Conservation (phyloP, 345 rosid genomes). For the Mallotus nudiflorus region DNA sequence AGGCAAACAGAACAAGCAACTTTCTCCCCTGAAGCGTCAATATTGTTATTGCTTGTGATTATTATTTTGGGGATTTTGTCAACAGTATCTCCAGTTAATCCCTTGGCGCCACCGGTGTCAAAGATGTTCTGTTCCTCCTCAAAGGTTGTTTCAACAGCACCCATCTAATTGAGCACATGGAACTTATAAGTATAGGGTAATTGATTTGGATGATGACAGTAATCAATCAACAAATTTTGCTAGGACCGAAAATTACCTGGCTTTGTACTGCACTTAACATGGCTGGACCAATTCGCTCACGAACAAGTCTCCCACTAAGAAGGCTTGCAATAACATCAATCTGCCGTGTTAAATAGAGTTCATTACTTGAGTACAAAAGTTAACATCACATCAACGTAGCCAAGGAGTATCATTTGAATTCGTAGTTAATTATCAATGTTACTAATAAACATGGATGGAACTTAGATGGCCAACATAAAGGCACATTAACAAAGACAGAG, state of each 20-base stretch:
- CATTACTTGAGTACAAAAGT: constrained; percentile 13
- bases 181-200: constrained; percentile 14
- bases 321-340: constrained; percentile 98
- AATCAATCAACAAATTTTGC: not conserved
- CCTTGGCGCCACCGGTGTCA: constrained; percentile 76
- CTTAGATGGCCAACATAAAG: not conserved
- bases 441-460: not conserved
- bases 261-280: constrained; percentile 99
- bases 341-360: constrained; percentile 42
- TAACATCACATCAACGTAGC: not conserved
- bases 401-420: not conserved
- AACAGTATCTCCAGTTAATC: constrained; percentile 73
- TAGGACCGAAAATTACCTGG: constrained; percentile 54
- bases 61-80: constrained; percentile 81
- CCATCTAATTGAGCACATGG: constrained; percentile 59
- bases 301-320: constrained; percentile 94
- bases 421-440: not conserved
- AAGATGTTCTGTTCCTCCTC: constrained; percentile 84
- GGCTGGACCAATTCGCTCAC: constrained; percentile 97
- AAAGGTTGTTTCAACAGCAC: constrained; percentile 74
- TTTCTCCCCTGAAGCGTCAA: constrained; percentile 77
- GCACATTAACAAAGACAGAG: not conserved
- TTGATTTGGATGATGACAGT: not conserved
- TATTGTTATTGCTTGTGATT: constrained; percentile 57
- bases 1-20: constrained; percentile 94